Evolutionary conservation across 1,139 yeast genomes (phyloP).

Genomic region (Saccharomycopsis hybrid): DNA sequence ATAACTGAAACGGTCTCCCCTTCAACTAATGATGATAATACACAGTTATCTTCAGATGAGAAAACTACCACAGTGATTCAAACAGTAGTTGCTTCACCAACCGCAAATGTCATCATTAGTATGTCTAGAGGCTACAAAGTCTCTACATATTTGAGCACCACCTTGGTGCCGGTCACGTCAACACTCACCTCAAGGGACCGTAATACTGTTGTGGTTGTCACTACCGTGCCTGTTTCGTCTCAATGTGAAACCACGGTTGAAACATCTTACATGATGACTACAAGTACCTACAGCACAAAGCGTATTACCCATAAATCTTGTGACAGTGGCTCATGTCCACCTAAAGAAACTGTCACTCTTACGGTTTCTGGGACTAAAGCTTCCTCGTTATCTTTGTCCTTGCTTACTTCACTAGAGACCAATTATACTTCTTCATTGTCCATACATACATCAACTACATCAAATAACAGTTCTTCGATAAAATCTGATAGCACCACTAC

Average conservation of each 20-base stretch:
- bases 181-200: slow-evolving; percentile 6
- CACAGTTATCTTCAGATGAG: too few species aligned
- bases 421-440: not conserved
- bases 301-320: not conserved
- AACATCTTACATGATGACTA: slow-evolving; percentile 14
- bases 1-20: slow-evolving; percentile 1
- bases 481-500: too few species aligned
- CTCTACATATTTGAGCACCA: slow-evolving; percentile 13
- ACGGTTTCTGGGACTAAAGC: not conserved
- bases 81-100: not conserved
- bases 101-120: slow-evolving; percentile 1
- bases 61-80: slow-evolving; percentile 10
- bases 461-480: too few species aligned
- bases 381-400: not conserved
- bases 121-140: slow-evolving; percentile 10
- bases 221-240: slow-evolving; percentile 11
- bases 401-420: not conserved
- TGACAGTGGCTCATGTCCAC: not conserved
- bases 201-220: slow-evolving; percentile 12
- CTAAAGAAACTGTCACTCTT: not conserved
- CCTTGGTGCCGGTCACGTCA: slow-evolving; percentile 12
- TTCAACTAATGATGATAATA: slow-evolving; percentile 1
- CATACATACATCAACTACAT: too few species aligned
- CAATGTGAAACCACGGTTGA: slow-evolving; percentile 11
- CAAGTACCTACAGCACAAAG: not conserved